Evolutionary conservation across 768 basidiomycete species (phyloP).

Genomic region (Hericium rajendrae): DNA sequence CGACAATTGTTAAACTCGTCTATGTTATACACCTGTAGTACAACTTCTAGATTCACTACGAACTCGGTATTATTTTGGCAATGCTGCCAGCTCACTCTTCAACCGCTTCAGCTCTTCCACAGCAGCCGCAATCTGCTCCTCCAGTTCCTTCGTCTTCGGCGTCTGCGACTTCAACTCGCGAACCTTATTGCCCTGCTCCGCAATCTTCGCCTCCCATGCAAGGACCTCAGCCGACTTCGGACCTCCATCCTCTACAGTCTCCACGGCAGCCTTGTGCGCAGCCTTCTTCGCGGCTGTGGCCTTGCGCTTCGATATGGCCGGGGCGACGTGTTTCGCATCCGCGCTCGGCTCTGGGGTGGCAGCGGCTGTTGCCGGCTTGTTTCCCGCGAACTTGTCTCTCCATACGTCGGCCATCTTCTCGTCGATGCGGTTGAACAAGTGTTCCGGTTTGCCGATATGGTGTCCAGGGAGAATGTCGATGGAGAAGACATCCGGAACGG

Average conservation of each 20-base stretch:
- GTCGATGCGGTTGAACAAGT: conserved; percentile 92
- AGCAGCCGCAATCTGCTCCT: conserved; percentile 48
- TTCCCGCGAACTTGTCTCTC: conserved; percentile 73
- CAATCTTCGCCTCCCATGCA: conserved; percentile 64
- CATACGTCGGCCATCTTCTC: conserved; percentile 81
- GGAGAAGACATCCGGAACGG: conserved; percentile 60
- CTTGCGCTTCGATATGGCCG: conserved; percentile 47
- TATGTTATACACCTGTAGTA: not conserved
- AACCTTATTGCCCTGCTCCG: conserved; percentile 67
- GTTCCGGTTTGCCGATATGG: conserved; percentile 72
- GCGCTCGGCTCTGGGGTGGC: conserved; percentile 28
- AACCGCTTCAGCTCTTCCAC: conserved; percentile 57
- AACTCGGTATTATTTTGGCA: not conserved
- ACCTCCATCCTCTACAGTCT: conserved; percentile 28
- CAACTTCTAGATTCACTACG: not conserved
- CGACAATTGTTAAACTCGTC: not conserved
- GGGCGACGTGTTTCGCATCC: conserved; percentile 32
- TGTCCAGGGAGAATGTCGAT: conserved; percentile 87
- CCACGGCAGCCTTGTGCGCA: conserved; percentile 35
- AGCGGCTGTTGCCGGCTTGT: conserved; percentile 24
- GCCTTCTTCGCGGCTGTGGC: conserved; percentile 33
- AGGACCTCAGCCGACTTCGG: conserved; percentile 68
- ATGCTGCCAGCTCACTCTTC: conserved; percentile 45
- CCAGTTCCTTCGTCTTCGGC: conserved; percentile 50
- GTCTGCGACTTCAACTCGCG: conserved; percentile 58